Conservation (phyloP, 208 protist species). For the Acanthamoeba lenticulata region DNA sequence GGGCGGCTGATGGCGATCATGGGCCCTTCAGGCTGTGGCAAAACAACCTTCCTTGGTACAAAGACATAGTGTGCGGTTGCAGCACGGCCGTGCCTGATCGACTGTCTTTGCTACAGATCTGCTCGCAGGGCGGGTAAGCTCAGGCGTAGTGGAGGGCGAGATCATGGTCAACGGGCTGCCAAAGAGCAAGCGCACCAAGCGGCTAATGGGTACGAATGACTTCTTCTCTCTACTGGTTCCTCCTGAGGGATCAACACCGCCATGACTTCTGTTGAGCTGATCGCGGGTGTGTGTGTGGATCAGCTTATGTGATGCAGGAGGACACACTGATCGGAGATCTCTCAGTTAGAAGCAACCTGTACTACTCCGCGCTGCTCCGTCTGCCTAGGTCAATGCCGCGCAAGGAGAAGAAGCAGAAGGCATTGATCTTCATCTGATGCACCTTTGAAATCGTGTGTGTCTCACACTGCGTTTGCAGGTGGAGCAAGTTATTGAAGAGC, state of each 20-base stretch:
- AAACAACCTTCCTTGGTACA: conserved; percentile 17
- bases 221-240: background rate
- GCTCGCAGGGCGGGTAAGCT: background rate
- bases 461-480: conserved; percentile 32
- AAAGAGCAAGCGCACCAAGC: background rate
- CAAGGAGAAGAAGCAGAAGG: conserved; percentile 36
- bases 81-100: background rate
- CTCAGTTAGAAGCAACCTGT: conserved; percentile 69
- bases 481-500: conserved; percentile 68
- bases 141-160: background rate
- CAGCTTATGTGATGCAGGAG: conserved; percentile 78
- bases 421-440: background rate
- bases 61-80: no score
- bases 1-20: conserved; percentile 76
- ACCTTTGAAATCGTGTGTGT: background rate
- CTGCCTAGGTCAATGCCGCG: conserved; percentile 53
- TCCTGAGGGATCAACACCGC: background rate
- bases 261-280: background rate
- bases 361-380: conserved; percentile 69
- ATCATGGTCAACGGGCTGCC: conserved; percentile 17
- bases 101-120: background rate
- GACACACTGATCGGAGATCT: conserved; percentile 76
- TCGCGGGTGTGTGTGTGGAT: background rate
- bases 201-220: background rate
- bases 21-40: conserved; percentile 69